These are phyloP conservation scores for Debaryomyces psychrophilus DNA, from an alignment of 1,139 yeast species.

Conservation along the genomic window DNA sequence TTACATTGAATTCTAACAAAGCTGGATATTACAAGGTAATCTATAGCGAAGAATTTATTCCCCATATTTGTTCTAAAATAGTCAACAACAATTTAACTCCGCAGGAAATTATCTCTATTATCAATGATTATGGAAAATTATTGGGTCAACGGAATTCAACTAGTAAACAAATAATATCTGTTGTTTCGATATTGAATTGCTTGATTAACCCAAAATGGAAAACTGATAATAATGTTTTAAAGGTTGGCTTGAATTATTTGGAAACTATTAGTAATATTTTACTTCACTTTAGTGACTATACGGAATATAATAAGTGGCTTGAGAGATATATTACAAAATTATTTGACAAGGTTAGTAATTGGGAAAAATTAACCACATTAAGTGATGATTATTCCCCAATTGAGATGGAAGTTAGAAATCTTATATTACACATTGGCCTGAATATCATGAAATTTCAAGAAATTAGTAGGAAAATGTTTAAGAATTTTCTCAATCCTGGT, in stretches of 20 bases:
- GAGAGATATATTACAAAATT: conserved; percentile 21
- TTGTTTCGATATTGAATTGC: conserved; percentile 30
- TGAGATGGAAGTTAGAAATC: conserved; percentile 46
- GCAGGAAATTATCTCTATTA: conserved; percentile 36
- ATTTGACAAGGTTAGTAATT: conserved; percentile 28
- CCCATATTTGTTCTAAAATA: conserved; percentile 28
- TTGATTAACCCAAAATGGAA: conserved; percentile 25
- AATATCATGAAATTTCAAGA: conserved; percentile 29
- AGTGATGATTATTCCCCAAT: conserved; percentile 18
- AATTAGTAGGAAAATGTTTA: conserved; percentile 44
- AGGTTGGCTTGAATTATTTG: conserved; percentile 34
- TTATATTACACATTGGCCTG: conserved; percentile 41
- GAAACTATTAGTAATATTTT: conserved; percentile 35
- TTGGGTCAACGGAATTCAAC: conserved; percentile 26
- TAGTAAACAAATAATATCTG: conserved; percentile 30
- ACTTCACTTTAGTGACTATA: conserved; percentile 32
- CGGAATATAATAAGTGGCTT: conserved; percentile 27
- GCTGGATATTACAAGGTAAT: conserved; percentile 49
- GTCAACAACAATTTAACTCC: conserved; percentile 25
- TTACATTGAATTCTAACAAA: conserved; percentile 46
- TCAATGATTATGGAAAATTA: conserved; percentile 42
- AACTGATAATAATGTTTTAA: conserved; percentile 30
- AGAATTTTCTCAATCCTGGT: conserved; percentile 50
- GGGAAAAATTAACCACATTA: conserved; percentile 21
- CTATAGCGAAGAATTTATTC: conserved; percentile 25